These are phyloP conservation scores for Chrysoporthe deuterocubensis DNA, from an alignment of 2,329 filamentous ascomycete genomes.

Conservation along the genomic window DNA sequence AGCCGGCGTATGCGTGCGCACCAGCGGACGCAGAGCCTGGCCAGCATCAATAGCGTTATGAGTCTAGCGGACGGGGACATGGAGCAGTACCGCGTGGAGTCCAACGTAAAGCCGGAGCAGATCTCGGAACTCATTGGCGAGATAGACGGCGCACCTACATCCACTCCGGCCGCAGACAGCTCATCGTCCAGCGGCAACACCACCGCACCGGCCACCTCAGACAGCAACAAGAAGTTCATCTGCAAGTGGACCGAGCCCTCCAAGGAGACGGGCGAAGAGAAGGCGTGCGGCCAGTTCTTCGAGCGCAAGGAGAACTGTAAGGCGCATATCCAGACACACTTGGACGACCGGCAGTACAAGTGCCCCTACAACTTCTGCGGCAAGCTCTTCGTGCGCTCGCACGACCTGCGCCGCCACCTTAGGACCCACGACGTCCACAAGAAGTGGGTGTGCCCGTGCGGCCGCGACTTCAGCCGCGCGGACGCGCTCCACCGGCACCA, in stretches of 20 bases:
- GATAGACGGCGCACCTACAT: constrained; percentile 17
- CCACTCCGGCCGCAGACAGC: background rate
- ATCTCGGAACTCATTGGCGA: constrained; percentile 28
- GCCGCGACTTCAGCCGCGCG: constrained; percentile 92
- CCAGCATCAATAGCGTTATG: constrained; percentile 28
- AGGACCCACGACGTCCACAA: constrained; percentile 98
- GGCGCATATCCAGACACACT: constrained; percentile 95
- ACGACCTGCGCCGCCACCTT: constrained; percentile 94
- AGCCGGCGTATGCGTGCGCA: constrained; percentile 28
- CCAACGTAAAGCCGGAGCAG: constrained; percentile 27
- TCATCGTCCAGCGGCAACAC: background rate
- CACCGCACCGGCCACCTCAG: constrained; percentile 4
- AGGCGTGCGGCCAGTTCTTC: constrained; percentile 85
- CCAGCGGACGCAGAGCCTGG: constrained; percentile 27
- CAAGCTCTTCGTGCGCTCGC: constrained; percentile 95
- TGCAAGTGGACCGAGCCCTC: constrained; percentile 26
- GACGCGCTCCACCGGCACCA: constrained; percentile 93
- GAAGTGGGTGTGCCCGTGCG: constrained; percentile 92
- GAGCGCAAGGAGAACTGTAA: constrained; percentile 99
- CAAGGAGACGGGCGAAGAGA: constrained; percentile 27
- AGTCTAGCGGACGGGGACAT: constrained; percentile 29
- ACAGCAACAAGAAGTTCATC: constrained; percentile 27
- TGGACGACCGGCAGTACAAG: constrained; percentile 93
- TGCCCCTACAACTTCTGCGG: constrained; percentile 77
- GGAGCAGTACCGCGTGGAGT: constrained; percentile 29